Evolutionary conservation across 2,329 filamentous ascomycete species (phyloP), one percentile per base, ranked within the genome.

Genomic region (Pezicula radicicola): DNA sequence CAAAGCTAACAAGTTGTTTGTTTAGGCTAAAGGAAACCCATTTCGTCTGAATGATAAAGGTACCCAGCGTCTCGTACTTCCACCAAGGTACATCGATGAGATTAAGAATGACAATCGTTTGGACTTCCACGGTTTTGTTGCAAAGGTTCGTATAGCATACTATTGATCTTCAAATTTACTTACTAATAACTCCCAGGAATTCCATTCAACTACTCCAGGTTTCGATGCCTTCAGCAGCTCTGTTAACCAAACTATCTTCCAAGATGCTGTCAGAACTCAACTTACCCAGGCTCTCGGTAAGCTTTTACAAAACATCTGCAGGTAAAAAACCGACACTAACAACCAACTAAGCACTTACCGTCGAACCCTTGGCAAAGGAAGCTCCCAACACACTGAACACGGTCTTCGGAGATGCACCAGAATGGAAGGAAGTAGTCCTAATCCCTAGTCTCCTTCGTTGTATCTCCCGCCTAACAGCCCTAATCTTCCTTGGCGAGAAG

Each of bases 401-500:
- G 25, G 62, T 70, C 25, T 65, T 68, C 21, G 68, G 68, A 9
- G 55, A 58, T 19, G 55, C 35, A 43, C 48, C 56, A 64, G 72
- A 73, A 51, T 78, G 75, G 75, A 65, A 65, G 10, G 58, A 68
- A 2, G 58, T 70, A 33, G 52, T 58, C 19, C 66, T 77, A 36
- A 64, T 67, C 10, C 58, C 66, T 0, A 62, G 69, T 30, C 50
- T 76, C 18, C 70, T 76, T 2, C 63, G 70, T 15, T 57, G 77
- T 8, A 69, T 82, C 9, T 74, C 76, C 15, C 74, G 76, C 8
- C 57, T 80, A 10, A 78, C 77, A 0, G 75, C 77, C 1, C 68
- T 75, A 5, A 70, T 79, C 3, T 79, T 80, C 53, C 62, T 79
- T 2, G 77, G 77, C 3, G 57, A 63, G 4, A 63, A 68, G 4